These are phyloP conservation scores for Eucalyptus grandis DNA, from an alignment of 345 rosid species.

Conservation along the genomic window DNA sequence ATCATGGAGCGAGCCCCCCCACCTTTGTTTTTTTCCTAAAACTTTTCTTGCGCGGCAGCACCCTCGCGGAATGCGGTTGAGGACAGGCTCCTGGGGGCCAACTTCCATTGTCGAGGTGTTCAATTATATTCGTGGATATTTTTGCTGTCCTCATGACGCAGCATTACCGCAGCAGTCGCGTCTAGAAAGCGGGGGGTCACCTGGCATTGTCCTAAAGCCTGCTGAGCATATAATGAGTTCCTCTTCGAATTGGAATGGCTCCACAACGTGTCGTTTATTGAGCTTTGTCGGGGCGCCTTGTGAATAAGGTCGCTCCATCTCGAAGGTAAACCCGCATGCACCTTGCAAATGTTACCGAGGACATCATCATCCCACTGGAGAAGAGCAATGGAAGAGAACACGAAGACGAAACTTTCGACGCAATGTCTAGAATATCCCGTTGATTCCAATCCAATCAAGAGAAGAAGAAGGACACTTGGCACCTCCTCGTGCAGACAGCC, in stretches of 20 bases:
- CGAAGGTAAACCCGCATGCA: not conserved
- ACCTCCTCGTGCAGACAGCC: not conserved
- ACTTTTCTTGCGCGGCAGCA: not conserved
- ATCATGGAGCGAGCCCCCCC: not conserved
- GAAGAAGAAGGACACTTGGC: not conserved
- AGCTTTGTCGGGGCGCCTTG: not conserved
- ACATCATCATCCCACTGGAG: not conserved
- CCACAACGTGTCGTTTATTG: not conserved
- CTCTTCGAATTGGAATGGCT: not conserved
- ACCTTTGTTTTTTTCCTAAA: not conserved
- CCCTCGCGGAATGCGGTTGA: not conserved
- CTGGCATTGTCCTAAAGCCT: not conserved
- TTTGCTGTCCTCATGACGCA: not conserved
- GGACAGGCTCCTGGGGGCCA: not conserved
- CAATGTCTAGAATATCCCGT: not conserved
- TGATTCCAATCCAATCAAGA: not conserved
- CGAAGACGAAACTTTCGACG: not conserved
- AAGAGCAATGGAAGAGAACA: not conserved
- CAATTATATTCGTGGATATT: not conserved
- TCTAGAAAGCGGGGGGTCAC: not conserved
- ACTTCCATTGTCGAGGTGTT: not conserved
- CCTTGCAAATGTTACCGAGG: not conserved
- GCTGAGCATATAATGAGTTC: not conserved
- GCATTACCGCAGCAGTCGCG: not conserved
- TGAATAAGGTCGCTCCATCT: not conserved